Evolutionary conservation across 1,284 basidiomycete genomes (phyloP).

Genomic region (Porodaedalea pini): DNA sequence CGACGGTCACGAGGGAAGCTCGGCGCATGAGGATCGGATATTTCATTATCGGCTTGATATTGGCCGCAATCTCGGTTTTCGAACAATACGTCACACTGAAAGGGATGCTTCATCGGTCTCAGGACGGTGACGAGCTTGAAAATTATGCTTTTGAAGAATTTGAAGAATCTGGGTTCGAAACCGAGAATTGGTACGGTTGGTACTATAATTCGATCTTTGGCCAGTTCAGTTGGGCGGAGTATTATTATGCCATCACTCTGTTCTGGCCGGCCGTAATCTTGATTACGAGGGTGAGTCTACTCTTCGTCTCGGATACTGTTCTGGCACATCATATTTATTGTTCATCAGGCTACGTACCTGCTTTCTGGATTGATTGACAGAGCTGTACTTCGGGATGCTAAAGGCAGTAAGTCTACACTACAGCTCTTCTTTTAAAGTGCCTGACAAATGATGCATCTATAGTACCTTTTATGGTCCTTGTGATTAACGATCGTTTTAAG

Average conservation of each 20-base stretch:
- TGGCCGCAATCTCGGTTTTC: not conserved
- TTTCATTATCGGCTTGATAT: not conserved
- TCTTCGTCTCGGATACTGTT: not conserved
- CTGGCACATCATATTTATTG: not conserved
- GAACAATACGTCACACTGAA: not conserved
- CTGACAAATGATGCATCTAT: not conserved
- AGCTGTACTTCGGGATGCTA: not conserved
- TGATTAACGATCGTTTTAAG: not conserved
- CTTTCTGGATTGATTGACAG: not conserved
- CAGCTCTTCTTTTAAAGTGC: not conserved
- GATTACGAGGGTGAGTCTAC: not conserved
- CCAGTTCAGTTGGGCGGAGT: not conserved
- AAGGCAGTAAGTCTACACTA: slow-evolving; percentile 5
- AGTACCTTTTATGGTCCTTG: slow-evolving; percentile 6
- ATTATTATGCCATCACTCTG: slow-evolving; percentile 3
- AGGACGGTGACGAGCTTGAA: not conserved
- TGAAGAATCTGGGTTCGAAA: not conserved
- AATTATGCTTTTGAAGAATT: not conserved
- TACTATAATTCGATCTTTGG: not conserved
- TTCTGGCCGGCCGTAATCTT: not conserved
- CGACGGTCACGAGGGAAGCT: not conserved
- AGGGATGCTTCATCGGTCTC: not conserved
- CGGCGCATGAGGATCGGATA: not conserved
- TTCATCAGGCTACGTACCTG: not conserved
- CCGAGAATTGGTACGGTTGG: not conserved